Evolutionary conservation across 495 filamentous ascomycete genomes (phyloP).

Genomic region (Xylaria castorea): DNA sequence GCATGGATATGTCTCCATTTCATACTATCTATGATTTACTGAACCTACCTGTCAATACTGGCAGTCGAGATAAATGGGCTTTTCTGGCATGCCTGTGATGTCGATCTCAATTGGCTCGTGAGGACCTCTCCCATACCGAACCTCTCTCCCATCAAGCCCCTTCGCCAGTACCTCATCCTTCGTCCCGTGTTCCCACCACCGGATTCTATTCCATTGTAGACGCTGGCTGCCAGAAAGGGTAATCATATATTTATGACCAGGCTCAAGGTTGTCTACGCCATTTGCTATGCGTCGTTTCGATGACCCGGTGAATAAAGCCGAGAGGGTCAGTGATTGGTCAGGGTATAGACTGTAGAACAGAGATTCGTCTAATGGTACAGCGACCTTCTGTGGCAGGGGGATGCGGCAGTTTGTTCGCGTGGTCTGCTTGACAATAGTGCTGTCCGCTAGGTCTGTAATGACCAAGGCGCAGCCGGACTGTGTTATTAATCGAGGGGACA

Average conservation of each 20-base stretch:
- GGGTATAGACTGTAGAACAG: neutral
- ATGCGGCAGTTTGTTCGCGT: constrained; percentile 8
- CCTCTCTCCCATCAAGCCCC: neutral
- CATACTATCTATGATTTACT: neutral
- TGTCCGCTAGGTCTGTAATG: constrained; percentile 4
- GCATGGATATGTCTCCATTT: neutral
- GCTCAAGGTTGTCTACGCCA: neutral
- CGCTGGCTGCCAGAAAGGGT: neutral
- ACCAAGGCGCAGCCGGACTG: neutral
- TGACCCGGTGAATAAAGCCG: neutral
- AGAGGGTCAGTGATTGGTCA: neutral
- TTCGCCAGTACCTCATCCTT: neutral
- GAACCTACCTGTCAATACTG: neutral
- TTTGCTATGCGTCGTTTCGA: neutral
- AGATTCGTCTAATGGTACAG: neutral
- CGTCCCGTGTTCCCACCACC: neutral
- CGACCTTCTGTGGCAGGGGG: neutral
- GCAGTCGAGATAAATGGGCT: neutral
- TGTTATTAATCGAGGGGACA: neutral
- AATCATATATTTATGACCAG: neutral
- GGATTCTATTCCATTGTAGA: neutral
- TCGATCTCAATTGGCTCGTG: neutral
- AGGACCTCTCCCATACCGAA: neutral
- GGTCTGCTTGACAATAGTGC: neutral
- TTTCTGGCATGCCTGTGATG: neutral